A percentile compares a stretch with the other conserved stretches of the same genome.
Evolutionary conservation across 805 yeast species (phyloP).

Genomic region (Candida andamanensis): DNA sequence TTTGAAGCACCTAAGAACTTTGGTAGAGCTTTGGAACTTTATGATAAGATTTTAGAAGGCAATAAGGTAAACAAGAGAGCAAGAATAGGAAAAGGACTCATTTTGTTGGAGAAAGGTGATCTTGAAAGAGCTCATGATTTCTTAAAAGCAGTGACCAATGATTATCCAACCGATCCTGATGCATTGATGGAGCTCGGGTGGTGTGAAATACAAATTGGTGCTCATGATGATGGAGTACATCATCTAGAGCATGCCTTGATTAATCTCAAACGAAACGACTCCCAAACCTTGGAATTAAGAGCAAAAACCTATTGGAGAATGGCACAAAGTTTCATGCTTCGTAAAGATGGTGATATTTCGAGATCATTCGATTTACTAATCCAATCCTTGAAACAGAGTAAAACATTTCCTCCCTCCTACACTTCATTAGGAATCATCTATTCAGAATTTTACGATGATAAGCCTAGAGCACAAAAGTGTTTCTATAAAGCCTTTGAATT

Average conservation of each 20-base stretch:
- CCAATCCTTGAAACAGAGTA: constrained; percentile 56
- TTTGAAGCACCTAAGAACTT: constrained; percentile 89
- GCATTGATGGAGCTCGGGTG: constrained; percentile 73
- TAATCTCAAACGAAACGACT: constrained; percentile 45
- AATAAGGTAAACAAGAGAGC: constrained; percentile 53
- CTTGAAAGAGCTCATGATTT: constrained; percentile 49
- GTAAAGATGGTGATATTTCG: constrained; percentile 14
- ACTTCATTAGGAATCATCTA: constrained; percentile 79
- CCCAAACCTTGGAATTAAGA: constrained; percentile 48
- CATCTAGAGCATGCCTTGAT: constrained; percentile 42
- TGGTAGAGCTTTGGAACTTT: constrained; percentile 65
- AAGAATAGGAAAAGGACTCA: constrained; percentile 75
- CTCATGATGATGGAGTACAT: constrained; percentile 47
- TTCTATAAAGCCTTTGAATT: constrained; percentile 86
- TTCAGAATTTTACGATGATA: constrained; percentile 51
- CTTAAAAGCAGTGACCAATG: constrained; percentile 45
- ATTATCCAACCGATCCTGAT: constrained; percentile 47
- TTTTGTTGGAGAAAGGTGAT: constrained; percentile 62
- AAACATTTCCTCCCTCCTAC: constrained; percentile 71
- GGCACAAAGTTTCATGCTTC: constrained; percentile 54
- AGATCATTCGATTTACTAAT: constrained; percentile 46
- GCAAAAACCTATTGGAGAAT: constrained; percentile 68
- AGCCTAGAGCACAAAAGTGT: constrained; percentile 72
- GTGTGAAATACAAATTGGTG: constrained; percentile 60
- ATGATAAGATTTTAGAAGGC: constrained; percentile 50